Conservation (phyloP, 2,329 filamentous ascomycete genomes). For the Corniculantispora saksenae region DNA sequence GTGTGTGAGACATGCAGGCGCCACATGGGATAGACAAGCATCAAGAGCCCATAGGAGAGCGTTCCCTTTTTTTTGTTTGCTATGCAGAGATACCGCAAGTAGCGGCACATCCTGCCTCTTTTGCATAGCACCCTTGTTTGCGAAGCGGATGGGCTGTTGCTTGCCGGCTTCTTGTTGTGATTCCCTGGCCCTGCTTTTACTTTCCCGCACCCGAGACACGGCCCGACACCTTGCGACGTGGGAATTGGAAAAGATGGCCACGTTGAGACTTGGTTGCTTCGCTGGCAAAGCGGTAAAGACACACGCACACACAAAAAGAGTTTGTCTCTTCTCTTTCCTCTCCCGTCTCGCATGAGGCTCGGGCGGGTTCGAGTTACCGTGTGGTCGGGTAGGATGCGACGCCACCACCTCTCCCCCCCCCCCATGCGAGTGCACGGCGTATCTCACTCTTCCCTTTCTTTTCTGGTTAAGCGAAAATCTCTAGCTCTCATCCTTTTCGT, state of each 20-base stretch:
- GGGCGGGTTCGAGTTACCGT: not conserved
- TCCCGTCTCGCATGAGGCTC: conserved; percentile 19
- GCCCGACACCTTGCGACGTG: not conserved
- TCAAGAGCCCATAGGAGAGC: not conserved
- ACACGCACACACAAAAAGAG: no score
- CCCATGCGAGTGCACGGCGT: no score
- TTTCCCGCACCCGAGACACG: not conserved
- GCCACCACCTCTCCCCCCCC: no score
- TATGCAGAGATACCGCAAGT: not conserved
- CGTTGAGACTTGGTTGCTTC: not conserved
- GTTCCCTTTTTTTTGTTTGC: not conserved
- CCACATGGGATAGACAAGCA: not conserved
- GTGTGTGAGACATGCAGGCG: conserved; percentile 12
- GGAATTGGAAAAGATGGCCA: not conserved
- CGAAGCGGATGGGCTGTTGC: no score
- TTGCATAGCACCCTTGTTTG: not conserved
- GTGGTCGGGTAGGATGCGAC: not conserved
- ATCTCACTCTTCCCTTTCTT: no score
- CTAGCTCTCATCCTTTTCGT: no score
- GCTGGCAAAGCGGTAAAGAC: not conserved
- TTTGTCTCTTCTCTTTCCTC: conserved; percentile 11
- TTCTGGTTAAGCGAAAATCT: no score
- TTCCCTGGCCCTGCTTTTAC: not conserved
- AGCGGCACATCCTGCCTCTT: not conserved
- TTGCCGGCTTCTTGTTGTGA: no score